These are phyloP conservation scores for Paraglomus occultum DNA, from an alignment of 192 early-diverging fungal species.

Conservation along the genomic window DNA sequence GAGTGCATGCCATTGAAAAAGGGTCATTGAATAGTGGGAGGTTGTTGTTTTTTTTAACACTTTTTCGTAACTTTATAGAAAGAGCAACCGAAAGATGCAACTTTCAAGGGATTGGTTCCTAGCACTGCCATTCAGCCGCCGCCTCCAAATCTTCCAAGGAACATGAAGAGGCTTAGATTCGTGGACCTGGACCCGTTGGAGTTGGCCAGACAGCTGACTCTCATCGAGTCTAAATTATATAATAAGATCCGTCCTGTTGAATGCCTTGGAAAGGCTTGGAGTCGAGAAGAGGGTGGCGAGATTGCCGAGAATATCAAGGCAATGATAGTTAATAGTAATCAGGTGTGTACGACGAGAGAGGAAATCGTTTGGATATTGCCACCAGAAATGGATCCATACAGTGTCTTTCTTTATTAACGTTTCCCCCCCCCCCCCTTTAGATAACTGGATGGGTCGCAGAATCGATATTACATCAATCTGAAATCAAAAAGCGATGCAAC, in stretches of 20 bases:
- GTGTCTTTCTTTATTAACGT: not conserved
- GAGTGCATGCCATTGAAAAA: no score
- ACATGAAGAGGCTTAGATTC: slow-evolving; percentile 72
- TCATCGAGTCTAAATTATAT: slow-evolving; percentile 85
- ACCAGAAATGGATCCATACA: no score
- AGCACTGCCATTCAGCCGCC: slow-evolving; percentile 66
- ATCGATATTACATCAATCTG: slow-evolving; percentile 76
- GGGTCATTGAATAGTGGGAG: slow-evolving; percentile 9
- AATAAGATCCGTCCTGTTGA: slow-evolving; percentile 83
- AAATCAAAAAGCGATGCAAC: slow-evolving; percentile 72
- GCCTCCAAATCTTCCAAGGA: slow-evolving; percentile 78
- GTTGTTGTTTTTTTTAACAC: not conserved
- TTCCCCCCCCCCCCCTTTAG: not conserved
- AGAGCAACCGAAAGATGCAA: slow-evolving; percentile 52
- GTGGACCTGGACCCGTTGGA: slow-evolving; percentile 91
- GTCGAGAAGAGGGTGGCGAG: slow-evolving; percentile 54
- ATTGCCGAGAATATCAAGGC: slow-evolving; percentile 83
- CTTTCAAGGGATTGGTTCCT: slow-evolving; percentile 58
- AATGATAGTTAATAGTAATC: slow-evolving; percentile 83
- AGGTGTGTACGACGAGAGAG: slow-evolving; percentile 41
- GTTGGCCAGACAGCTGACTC: slow-evolving; percentile 92
- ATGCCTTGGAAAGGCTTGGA: slow-evolving; percentile 92
- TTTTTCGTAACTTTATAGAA: not conserved
- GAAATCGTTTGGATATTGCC: no score
- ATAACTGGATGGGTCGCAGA: slow-evolving; percentile 83